Evolutionary conservation across 345 rosid genomes (phyloP), one percentile per base, ranked within the genome.

Genomic region (Salix dunnii): DNA sequence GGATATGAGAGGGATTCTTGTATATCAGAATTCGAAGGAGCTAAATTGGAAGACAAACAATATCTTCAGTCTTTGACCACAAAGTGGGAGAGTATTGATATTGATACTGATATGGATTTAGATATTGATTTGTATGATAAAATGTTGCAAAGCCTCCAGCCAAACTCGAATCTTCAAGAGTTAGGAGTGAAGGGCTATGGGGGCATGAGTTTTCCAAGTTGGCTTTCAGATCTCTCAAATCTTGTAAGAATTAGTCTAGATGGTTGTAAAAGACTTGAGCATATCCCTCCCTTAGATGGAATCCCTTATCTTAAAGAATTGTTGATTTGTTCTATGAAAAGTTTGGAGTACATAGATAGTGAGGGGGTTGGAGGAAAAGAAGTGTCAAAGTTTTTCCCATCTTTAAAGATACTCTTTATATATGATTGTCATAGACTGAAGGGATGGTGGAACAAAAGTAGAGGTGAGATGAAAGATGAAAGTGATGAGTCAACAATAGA

Each of bases 201-300:
- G 14, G 81, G 81, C 6, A 31, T 51, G 11, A 73, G 46, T 49
- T 68, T 48, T 42, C 68, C 81, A 2, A 73, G 72, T n/a, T 73
- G 81, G 81, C 62, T 78, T n/a, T 46, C 68, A 20, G 14, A 72
- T 7, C 10, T 78, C 55, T 21, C 38, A 23, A 66, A 78, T 72
- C 53, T 78, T 30, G 68, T 53, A n/a, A 17, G n/a, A 6, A 25
- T 78, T 67, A 0, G 5, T 25, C 2, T 78, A 4, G 1, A 2
- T 2, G 0, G 5, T 4, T 78, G 81, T 46, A 3, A 5, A 20
- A 55, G 18, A 33, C 67, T 74, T 1, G 14, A 67, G 20, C 9
- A 8, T 20, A 58, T 78, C 16, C 69, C 77, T 27, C 60, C 73
- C 5, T 7, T 73, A 4, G 7, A 78, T 68, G 77, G 61, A 7